Base-by-base conservation (phyloP, 306 rosid species). In the Trifolium pratense region DNA sequence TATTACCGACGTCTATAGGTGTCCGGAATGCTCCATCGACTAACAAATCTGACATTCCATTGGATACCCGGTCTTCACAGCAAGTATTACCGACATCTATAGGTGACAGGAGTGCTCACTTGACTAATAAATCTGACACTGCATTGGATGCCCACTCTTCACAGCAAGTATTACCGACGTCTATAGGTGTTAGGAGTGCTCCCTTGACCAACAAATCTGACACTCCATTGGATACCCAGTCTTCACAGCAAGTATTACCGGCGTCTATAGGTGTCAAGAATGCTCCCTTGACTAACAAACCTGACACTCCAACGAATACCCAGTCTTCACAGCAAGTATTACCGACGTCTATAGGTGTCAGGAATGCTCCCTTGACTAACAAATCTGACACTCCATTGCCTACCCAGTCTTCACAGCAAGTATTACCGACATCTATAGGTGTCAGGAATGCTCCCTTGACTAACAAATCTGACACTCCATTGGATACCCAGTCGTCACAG, bases 221-320 rank as follows among this genome's bases (percentile, higher is more conserved):
- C 49, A 68, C 86, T 70, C 76, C 85, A 66, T 59, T 70, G n/a
- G 21, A 72, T 68, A 15, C 56, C 62, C 90, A 74, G 45, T 74
- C 91, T 72, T 76, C 90, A 68, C 84, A 82, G 57, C 79, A 85
- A 36, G 55, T 32, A 64, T 70, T 70, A 74, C 87, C 87, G 40
- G 81, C 80, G 62, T 75, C 84, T 66, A 40, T 70, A 21, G 79
- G 76, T 71, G 51, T 52, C 65, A 66, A 74, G 67, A 70, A 64
- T 76, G 66, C 78, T 43, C 65, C 85, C 55, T 52, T 80, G 55
- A 79, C 75, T 7, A 75, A 23, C 34, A 69, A 82, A 76, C 74
- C 71, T 43, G 72, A 66, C 42, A 66, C 86, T 71, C 75, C 84
- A 65, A 56, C 68, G 17, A 20, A 74, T 70, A 16, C 40, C 56